These are phyloP conservation scores for Vinca minor DNA, from an alignment of 257 asterid species.

Conservation along the genomic window DNA sequence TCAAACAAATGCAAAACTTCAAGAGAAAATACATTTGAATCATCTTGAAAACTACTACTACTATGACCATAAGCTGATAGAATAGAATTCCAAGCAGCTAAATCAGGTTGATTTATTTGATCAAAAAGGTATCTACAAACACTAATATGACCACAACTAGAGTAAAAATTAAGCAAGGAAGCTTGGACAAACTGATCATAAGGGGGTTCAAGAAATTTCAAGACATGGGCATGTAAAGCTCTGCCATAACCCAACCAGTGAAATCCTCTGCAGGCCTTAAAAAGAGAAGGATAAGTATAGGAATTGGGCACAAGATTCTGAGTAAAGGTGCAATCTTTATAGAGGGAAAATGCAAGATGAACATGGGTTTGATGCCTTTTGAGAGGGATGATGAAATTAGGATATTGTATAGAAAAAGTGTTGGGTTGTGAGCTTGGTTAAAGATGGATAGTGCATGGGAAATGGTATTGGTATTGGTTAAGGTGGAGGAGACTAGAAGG, in stretches of 20 bases:
- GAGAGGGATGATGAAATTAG: conserved; percentile 51
- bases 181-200: no score
- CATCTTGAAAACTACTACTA: conserved; percentile 23
- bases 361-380: conserved; percentile 28
- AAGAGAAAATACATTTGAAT: conserved; percentile 24
- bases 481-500: conserved; percentile 43
- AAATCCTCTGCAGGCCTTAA: conserved; percentile 50
- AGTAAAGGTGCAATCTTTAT: conserved; percentile 26
- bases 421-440: conserved; percentile 36
- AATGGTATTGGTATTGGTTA: no score
- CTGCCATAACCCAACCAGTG: conserved; percentile 43
- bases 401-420: conserved; percentile 57
- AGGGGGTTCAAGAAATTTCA: conserved; percentile 55
- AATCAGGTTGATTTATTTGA: conserved; percentile 46
- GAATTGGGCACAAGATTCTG: conserved; percentile 39
- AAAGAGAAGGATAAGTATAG: conserved; percentile 66
- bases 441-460: conserved; percentile 47
- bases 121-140: no score
- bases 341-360: conserved; percentile 42
- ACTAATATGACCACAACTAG: no score
- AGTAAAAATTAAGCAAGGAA: no score
- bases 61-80: conserved; percentile 48
- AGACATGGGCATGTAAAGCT: conserved; percentile 55
- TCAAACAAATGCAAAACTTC: conserved; percentile 53
- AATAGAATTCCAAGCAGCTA: conserved; percentile 69